Percentiles rank a stretch among this genome's conserved stretches.
Conservation (phyloP, 2,329 filamentous ascomycete genomes). For the Colletotrichum sidae region DNA sequence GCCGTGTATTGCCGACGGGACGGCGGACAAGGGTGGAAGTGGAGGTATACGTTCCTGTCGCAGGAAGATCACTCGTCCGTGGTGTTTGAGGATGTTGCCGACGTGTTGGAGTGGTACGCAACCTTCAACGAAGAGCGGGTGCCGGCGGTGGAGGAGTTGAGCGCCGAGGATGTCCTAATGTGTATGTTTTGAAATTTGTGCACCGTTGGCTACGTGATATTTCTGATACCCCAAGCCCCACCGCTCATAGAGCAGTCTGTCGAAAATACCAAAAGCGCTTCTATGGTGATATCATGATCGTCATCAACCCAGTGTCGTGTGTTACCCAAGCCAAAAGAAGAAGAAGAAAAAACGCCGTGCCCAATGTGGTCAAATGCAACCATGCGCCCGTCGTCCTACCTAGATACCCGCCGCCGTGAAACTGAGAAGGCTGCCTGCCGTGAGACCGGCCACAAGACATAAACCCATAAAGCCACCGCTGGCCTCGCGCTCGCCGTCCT, state of each 20-base stretch:
- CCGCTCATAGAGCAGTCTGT: too few species aligned
- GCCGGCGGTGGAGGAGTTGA: slow-evolving; percentile 1
- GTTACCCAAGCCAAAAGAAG: not conserved
- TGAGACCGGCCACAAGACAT: slow-evolving; percentile 86
- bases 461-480: slow-evolving; percentile 95
- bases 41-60: slow-evolving; percentile 8
- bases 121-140: slow-evolving; percentile 1
- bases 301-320: slow-evolving; percentile 1
- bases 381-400: not conserved
- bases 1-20: slow-evolving; percentile 9
- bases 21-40: not conserved
- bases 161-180: not conserved
- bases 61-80: slow-evolving; percentile 1
- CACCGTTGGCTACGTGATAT: too few species aligned
- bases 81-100: slow-evolving; percentile 1
- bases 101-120: slow-evolving; percentile 8
- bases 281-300: slow-evolving; percentile 7
- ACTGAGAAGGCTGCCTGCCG: slow-evolving; percentile 88
- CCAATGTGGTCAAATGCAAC: not conserved
- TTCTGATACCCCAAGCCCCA: too few species aligned
- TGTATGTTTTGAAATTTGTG: not conserved
- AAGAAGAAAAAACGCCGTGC: too few species aligned
- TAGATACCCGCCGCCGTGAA: slow-evolving; percentile 74
- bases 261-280: not conserved
- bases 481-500: slow-evolving; percentile 84